Base-by-base conservation (phyloP, 306 rosid species). In the Phaseolus lunatus region DNA sequence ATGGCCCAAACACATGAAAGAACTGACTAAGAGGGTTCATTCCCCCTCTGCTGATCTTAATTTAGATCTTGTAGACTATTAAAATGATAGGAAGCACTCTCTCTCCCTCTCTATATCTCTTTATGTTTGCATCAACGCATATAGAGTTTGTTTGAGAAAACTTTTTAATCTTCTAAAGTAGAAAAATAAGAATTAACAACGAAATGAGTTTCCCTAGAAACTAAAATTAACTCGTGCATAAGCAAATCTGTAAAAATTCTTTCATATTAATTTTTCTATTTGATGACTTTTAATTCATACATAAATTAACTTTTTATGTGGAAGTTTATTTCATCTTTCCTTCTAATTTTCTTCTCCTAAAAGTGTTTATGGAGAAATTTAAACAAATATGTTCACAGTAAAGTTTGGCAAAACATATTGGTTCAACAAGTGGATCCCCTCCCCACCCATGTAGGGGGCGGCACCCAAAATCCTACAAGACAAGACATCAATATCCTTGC, bases 1-100 rank as follows among this genome's bases (percentile, higher is more conserved):
- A 64, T 64, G 33, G 41, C 31, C 71, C 31, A 5, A 20, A 66
- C 71, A 61, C 12, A 27, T 35, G 47, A 64, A 64, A 54, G 11
- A 37, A 37, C 45, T n/a, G 24, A n/a, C 27, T 9, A 5, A 10
- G 50, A 19, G 52, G 11, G 20, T 35, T 24, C 29, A 39, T 65
- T 65, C 50, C 29, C 70, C 66, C 13, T 41, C 31, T 33, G 9
- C 41, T 24, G 44, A 27, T 58, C 57, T 35, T 26, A 13, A 29
- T 26, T 23, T 23, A 5, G 56, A 14, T 43, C 5, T 26, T 27
- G 37, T 57, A 6, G 22, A 59, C 29, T 48, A 64, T 64, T 64
- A 35, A 35, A 64, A 64, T 64, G 15, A n/a, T 35, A 14, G 31
- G 43, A 61, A 61, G 23, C 22, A 31, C 18, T 4, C 18, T 13